Evolutionary conservation across 176 grass and related monocot species (phyloP).

Genomic region (Ampelocalamus luodianensis): DNA sequence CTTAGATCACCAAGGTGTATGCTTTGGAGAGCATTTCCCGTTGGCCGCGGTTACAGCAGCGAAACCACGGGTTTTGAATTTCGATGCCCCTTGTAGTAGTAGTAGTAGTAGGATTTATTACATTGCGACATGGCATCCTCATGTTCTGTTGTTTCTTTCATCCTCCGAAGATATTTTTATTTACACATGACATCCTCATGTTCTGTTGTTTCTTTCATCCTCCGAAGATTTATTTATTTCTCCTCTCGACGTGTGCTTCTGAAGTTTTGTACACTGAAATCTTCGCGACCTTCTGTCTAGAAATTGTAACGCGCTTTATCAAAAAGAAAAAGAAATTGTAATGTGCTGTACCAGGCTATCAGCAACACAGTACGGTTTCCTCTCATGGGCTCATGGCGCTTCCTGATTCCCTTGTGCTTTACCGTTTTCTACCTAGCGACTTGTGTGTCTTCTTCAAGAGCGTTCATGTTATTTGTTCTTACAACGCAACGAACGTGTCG

Average conservation of each 20-base stretch:
- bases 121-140: conserved; percentile 8
- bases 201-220: conserved; percentile 35
- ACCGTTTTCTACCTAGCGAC: neutral
- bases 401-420: neutral
- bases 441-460: no score
- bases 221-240: conserved; percentile 6
- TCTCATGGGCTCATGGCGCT: neutral
- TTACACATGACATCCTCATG: neutral
- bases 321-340: no score
- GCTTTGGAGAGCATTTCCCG: conserved; percentile 25
- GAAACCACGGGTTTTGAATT: conserved; percentile 17
- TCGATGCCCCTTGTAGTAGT: conserved; percentile 25
- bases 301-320: neutral
- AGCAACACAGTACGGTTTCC: neutral
- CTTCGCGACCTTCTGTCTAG: neutral
- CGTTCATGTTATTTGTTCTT: no score
- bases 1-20: conserved; percentile 14
- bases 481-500: no score
- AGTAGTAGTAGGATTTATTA: conserved; percentile 25
- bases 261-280: neutral
- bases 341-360: no score
- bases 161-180: neutral
- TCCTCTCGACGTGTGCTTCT: neutral
- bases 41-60: neutral
- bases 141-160: conserved; percentile 36